Conservation (phyloP, 1,139 yeast species). For the Yamadazyma buinensis region DNA sequence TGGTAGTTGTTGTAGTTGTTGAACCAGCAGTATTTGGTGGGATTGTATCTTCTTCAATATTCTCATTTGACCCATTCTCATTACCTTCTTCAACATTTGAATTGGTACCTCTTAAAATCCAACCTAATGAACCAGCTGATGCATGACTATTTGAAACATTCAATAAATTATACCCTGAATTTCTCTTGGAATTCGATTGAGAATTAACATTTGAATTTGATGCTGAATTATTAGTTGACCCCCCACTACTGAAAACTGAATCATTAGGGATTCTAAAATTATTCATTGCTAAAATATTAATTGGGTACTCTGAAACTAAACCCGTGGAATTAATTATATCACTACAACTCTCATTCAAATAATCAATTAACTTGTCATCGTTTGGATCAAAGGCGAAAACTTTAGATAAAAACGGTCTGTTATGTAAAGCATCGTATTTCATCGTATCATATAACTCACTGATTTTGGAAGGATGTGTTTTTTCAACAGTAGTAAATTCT, state of each 20-base stretch:
- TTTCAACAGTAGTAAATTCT: conserved; percentile 89
- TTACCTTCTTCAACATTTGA: conserved; percentile 21
- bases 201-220: conserved; percentile 9
- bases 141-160: conserved; percentile 24
- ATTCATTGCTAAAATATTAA: conserved; percentile 72
- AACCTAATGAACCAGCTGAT: conserved; percentile 69
- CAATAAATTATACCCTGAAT: conserved; percentile 28
- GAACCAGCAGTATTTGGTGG: background rate
- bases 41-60: background rate
- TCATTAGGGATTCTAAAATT: conserved; percentile 58
- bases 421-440: conserved; percentile 97
- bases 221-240: conserved; percentile 10
- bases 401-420: conserved; percentile 79
- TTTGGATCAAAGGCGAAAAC: conserved; percentile 72
- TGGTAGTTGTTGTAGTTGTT: background rate
- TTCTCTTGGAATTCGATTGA: conserved; percentile 14
- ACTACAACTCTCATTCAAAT: conserved; percentile 39
- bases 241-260: conserved; percentile 8
- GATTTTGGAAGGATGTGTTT: conserved; percentile 96
- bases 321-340: conserved; percentile 57
- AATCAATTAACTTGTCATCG: conserved; percentile 39
- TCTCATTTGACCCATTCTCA: conserved; percentile 9
- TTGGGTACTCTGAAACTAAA: conserved; percentile 75
- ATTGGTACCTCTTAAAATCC: conserved; percentile 51
- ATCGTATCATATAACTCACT: conserved; percentile 96